Percentiles rank a stretch among this genome's conserved stretches.
Conservation (phyloP, 257 asterid species). For the Solanum chmielewskii region DNA sequence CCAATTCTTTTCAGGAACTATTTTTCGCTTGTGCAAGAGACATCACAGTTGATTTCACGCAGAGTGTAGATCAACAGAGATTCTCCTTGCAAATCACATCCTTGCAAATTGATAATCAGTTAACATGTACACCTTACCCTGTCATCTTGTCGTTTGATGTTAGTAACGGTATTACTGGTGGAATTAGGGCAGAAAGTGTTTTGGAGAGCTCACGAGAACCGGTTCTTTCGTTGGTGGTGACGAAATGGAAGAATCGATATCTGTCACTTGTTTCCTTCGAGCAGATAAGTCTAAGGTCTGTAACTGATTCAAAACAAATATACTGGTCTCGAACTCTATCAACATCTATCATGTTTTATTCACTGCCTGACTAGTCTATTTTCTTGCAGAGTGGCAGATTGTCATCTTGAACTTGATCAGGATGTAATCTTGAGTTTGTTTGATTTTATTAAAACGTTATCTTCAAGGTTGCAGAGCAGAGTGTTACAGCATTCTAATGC, state of each 20-base stretch:
- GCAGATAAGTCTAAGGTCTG: conserved; percentile 5
- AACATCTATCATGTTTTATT: not conserved
- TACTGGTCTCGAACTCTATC: not conserved
- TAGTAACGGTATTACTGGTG: conserved; percentile 30
- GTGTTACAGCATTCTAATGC: conserved; percentile 34
- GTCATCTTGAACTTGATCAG: conserved; percentile 87
- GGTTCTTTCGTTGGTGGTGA: conserved; percentile 60
- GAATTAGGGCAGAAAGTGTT: conserved; percentile 22
- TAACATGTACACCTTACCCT: conserved; percentile 68
- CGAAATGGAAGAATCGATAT: conserved; percentile 83
- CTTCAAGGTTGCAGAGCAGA: conserved; percentile 53
- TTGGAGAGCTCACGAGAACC: conserved; percentile 48
- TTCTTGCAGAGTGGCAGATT: conserved; percentile 68
- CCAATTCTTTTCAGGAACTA: conserved; percentile 55
- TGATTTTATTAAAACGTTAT: conserved; percentile 51
- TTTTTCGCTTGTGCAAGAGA: conserved; percentile 80
- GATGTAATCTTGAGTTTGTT: conserved; percentile 68
- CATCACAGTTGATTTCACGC: conserved; percentile 45
- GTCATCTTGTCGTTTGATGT: conserved; percentile 71
- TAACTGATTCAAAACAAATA: not conserved
- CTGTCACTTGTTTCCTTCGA: conserved; percentile 68
- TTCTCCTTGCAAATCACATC: conserved; percentile 59
- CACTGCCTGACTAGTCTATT: conserved; percentile 6
- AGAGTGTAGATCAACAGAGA: conserved; percentile 74
- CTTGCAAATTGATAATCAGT: conserved; percentile 89